Evolutionary conservation across 2,329 filamentous ascomycete genomes (phyloP), one percentile per base, ranked within the genome.

Genomic region (Aspergillus japonicus): DNA sequence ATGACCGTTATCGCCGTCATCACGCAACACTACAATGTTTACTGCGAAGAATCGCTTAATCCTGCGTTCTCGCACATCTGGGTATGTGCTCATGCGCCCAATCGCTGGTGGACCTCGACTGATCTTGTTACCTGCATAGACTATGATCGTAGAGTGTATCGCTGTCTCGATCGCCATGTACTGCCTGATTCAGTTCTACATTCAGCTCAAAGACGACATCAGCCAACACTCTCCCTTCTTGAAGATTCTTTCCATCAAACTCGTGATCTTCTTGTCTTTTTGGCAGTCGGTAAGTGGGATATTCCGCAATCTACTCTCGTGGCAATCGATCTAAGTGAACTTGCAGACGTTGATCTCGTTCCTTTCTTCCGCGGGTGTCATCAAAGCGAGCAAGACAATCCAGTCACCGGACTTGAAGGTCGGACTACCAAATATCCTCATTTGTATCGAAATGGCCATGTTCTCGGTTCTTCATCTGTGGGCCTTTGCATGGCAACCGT

Each of bases 211-310:
- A 63, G 77, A 82, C 1, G 85, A 90, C 60, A 82, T 96, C 26
- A 81, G 83, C 7, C 83, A 88, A 56, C 85, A 96, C 71, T 82
- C 79, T 19, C 89, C 91, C 0, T 89, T 94, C 65, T 76, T 94
- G 64, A 96, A 96, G 75, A 87, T 96, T 26, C 72, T 92, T 21
- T 89, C 91, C 69, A 95, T 96, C 77, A 96, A 96, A 76, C 83
- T 96, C 29, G 91, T 96, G 70, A 92, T 96, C 69, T 96, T 96
- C 80, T 83, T 96, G 66, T 92, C 89, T 39, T 96, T 96, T 75
- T 96, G 92, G 92, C 92, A 96, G 71, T 81, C 79, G 33, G 80
- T 83, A 68, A 65, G 77, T 66, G 50, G 29, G 12, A 5, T 5
- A 8, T 21, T 35, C 19, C 26, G 16, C 33, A 16, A 23, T 4